These are phyloP conservation scores for Henckelia pumila DNA, from an alignment of 257 asterid genomes.

Conservation along the genomic window DNA sequence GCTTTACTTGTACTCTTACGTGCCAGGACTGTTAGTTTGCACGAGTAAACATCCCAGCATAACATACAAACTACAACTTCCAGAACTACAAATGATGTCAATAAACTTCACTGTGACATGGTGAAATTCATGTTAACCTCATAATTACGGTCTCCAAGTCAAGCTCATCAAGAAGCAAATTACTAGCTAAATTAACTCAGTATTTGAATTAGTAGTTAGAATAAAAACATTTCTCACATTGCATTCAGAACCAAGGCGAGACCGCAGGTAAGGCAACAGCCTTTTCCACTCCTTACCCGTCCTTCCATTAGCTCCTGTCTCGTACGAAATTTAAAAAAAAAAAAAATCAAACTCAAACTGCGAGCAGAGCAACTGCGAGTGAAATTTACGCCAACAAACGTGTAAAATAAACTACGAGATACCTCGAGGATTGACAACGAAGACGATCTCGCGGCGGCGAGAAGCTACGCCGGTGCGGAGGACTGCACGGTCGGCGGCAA, in stretches of 20 bases:
- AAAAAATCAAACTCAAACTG: not conserved
- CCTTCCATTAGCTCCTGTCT: slow-evolving; percentile 89
- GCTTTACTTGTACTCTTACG: too few species aligned
- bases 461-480: slow-evolving; percentile 38
- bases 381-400: slow-evolving; percentile 12
- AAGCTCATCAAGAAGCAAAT: slow-evolving; percentile 2
- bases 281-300: slow-evolving; percentile 96
- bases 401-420: not conserved
- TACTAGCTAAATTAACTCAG: slow-evolving; percentile 5
- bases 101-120: not conserved
- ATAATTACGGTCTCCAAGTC: slow-evolving; percentile 10
- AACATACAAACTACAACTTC: not conserved
- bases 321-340: too few species aligned
- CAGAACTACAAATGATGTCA: not conserved
- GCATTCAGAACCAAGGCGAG: slow-evolving; percentile 79
- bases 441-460: slow-evolving; percentile 82
- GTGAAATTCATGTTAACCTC: not conserved
- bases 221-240: slow-evolving; percentile 57
- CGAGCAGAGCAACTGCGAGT: not conserved
- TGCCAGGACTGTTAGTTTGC: too few species aligned
- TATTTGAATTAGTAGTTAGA: not conserved
- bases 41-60: too few species aligned
- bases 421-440: slow-evolving; percentile 92
- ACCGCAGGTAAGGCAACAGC: slow-evolving; percentile 75
- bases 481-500: slow-evolving; percentile 44